phyloP scores from a whole-genome alignment of 2,329 filamentous ascomycete species.

The Emydomyces testavorans region DNA sequence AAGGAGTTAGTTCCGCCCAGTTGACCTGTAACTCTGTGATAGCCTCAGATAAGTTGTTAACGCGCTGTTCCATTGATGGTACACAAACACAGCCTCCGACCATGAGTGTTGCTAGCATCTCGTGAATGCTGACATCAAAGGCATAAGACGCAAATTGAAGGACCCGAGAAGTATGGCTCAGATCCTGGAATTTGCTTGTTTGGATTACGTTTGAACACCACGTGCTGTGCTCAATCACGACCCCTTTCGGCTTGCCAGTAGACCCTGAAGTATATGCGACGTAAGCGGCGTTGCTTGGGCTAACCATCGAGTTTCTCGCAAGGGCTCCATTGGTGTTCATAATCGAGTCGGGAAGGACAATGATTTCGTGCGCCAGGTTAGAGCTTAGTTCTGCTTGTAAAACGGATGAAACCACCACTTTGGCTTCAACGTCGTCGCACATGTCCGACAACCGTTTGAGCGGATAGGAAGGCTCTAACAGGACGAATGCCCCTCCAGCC shows the following conservation, averaged over 20 bases:
- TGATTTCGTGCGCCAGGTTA: not conserved
- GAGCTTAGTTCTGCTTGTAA: not conserved
- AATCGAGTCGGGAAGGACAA: not conserved
- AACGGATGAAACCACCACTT: slow-evolving; percentile 12
- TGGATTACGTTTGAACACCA: slow-evolving; percentile 42
- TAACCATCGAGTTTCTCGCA: not conserved
- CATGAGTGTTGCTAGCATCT: slow-evolving; percentile 25
- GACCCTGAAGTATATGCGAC: slow-evolving; percentile 45
- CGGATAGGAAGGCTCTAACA: slow-evolving; percentile 13
- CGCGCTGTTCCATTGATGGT: slow-evolving; percentile 32
- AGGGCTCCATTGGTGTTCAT: not conserved
- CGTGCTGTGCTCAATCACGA: slow-evolving; percentile 47
- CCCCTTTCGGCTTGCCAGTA: slow-evolving; percentile 43
- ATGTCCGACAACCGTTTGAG: slow-evolving; percentile 14
- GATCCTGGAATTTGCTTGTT: slow-evolving; percentile 36
- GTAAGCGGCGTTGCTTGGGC: slow-evolving; percentile 34
- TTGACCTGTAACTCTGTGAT: slow-evolving; percentile 34
- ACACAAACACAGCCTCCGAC: slow-evolving; percentile 38
- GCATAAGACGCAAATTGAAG: slow-evolving; percentile 36
- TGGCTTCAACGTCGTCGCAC: slow-evolving; percentile 10
- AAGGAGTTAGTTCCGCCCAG: slow-evolving; percentile 42
- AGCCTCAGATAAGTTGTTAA: slow-evolving; percentile 30
- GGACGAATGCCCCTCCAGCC: slow-evolving; percentile 16
- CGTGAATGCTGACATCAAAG: slow-evolving; percentile 35
- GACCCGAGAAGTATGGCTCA: slow-evolving; percentile 32